Percentiles rank a stretch among this genome's conserved stretches.
Conservation (phyloP, 2,329 filamentous ascomycete species). For the Fonsecaea monophora region DNA sequence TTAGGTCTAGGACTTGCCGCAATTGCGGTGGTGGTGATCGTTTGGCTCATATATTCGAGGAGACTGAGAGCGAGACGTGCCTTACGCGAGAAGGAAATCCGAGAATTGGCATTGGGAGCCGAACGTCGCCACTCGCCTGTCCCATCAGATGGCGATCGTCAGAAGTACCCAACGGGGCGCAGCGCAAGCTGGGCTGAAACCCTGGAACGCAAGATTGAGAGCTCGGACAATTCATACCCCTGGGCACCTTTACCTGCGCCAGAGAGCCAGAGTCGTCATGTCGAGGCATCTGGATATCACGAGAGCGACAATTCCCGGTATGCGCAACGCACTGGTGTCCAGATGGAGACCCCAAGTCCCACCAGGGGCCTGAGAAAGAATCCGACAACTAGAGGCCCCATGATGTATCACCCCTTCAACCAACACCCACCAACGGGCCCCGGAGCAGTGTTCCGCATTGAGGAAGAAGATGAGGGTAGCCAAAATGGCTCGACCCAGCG, state of each 20-base stretch:
- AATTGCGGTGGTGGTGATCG: slow-evolving; percentile 55
- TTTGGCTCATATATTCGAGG: slow-evolving; percentile 60
- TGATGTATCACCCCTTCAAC: slow-evolving; percentile 24
- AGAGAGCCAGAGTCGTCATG: slow-evolving; percentile 32
- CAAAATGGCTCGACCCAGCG: slow-evolving; percentile 35
- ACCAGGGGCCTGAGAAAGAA: slow-evolving; percentile 49
- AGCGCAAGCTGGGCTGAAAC: slow-evolving; percentile 38
- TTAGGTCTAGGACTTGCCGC: slow-evolving; percentile 68
- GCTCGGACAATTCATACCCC: slow-evolving; percentile 39
- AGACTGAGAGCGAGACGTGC: slow-evolving; percentile 52
- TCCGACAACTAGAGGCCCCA: slow-evolving; percentile 49
- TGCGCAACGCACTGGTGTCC: slow-evolving; percentile 52
- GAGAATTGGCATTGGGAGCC: slow-evolving; percentile 59
- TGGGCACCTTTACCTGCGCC: slow-evolving; percentile 41
- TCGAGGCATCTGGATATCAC: slow-evolving; percentile 12
- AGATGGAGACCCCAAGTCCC: slow-evolving; percentile 51
- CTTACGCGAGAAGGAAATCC: slow-evolving; percentile 61
- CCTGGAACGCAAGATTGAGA: slow-evolving; percentile 38
- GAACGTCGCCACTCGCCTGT: slow-evolving; percentile 56
- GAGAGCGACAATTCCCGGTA: slow-evolving; percentile 42
- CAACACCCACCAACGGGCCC: slow-evolving; percentile 31
- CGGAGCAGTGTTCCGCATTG: slow-evolving; percentile 38
- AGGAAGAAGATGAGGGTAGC: slow-evolving; percentile 40
- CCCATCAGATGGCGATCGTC: slow-evolving; percentile 15
- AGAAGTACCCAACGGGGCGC: slow-evolving; percentile 27